Percentiles rank a stretch among this genome's conserved stretches.
These are phyloP conservation scores for Aspergillus nomiae DNA, from an alignment of 2,329 filamentous ascomycete species.

Conservation along the genomic window DNA sequence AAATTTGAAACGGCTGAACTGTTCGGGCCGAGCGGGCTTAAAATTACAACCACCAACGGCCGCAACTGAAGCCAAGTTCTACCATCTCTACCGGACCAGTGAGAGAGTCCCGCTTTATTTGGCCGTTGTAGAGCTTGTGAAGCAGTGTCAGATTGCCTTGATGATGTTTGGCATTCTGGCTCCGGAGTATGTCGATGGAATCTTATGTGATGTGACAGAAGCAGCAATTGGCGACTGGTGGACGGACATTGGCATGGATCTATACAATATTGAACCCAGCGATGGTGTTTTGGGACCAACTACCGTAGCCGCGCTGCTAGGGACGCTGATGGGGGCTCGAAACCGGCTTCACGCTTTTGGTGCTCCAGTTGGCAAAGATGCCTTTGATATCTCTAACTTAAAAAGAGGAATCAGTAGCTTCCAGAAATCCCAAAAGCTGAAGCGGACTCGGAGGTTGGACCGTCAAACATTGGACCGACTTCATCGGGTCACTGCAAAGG, in stretches of 20 bases:
- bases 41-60: conserved; percentile 75
- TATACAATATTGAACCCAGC: conserved; percentile 88
- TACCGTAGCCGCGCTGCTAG: conserved; percentile 83
- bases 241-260: conserved; percentile 87
- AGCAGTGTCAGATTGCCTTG: conserved; percentile 85
- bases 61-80: conserved; percentile 86
- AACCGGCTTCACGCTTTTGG: conserved; percentile 85
- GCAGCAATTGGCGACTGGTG: conserved; percentile 92
- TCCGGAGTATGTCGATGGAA: conserved; percentile 85
- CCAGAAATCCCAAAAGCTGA: conserved; percentile 83
- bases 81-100: conserved; percentile 84
- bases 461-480: conserved; percentile 78
- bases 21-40: conserved; percentile 84
- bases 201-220: conserved; percentile 92
- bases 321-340: conserved; percentile 83
- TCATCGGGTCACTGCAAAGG: conserved; percentile 83
- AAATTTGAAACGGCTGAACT: conserved; percentile 86
- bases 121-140: conserved; percentile 84
- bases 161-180: conserved; percentile 85
- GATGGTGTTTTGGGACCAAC: conserved; percentile 92
- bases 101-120: conserved; percentile 77
- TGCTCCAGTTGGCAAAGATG: conserved; percentile 83
- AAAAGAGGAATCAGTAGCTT: conserved; percentile 86
- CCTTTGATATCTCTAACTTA: conserved; percentile 80
- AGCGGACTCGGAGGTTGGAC: conserved; percentile 77